Evolutionary conservation across 805 yeast genomes (phyloP).

Genomic region (Yarrowia sp.): DNA sequence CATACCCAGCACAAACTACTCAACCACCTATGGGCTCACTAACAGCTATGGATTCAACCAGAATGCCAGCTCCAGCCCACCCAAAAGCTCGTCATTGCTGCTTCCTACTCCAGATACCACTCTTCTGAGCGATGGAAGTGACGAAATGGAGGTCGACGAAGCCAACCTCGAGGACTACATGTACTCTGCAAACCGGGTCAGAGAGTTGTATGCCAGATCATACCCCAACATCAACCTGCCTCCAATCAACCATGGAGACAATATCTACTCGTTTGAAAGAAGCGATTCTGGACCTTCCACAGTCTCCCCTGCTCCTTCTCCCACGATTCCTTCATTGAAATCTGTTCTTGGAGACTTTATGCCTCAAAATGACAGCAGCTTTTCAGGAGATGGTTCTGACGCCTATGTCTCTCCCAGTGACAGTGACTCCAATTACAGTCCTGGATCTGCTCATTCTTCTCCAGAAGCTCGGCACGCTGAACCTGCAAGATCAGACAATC

Average conservation of each 20-base stretch:
- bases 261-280: not conserved
- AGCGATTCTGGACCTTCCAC: not conserved
- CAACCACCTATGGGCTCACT: too few species aligned
- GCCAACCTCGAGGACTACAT: not conserved
- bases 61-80: too few species aligned
- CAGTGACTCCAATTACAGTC: conserved; percentile 11
- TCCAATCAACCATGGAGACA: not conserved
- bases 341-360: conserved; percentile 1
- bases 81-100: not conserved
- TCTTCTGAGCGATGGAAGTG: not conserved
- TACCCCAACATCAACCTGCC: conserved; percentile 4
- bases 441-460: conserved; percentile 13
- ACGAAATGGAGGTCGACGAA: not conserved
- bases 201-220: not conserved
- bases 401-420: not conserved
- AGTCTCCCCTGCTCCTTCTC: conserved; percentile 5
- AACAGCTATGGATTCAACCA: too few species aligned
- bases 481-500: not conserved
- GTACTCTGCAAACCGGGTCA: not conserved
- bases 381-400: not conserved
- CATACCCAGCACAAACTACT: too few species aligned
- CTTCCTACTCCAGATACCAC: conserved; percentile 7
- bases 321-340: conserved; percentile 4
- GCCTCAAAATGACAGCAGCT: not conserved
- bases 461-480: too few species aligned